These are phyloP conservation scores for Cyclotella atomus DNA, from an alignment of 108 stramenopile genomes.

Conservation along the genomic window DNA sequence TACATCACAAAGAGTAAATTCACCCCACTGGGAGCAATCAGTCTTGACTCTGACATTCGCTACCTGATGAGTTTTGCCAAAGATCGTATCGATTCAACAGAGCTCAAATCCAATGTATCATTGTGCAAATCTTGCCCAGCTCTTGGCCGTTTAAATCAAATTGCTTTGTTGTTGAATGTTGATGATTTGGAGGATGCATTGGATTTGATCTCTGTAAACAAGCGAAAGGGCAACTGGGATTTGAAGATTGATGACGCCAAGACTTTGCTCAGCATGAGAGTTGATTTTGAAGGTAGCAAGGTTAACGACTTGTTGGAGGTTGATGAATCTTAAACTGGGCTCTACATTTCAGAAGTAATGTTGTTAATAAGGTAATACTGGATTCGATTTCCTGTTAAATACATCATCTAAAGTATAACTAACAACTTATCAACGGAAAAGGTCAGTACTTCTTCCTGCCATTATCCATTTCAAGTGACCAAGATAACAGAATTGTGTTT, in stretches of 20 bases:
- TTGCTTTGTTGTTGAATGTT: slow-evolving; percentile 76
- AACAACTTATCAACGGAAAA: background rate
- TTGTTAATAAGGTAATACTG: too few species aligned
- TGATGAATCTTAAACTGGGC: slow-evolving; percentile 23
- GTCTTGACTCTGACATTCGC: slow-evolving; percentile 84
- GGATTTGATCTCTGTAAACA: slow-evolving; percentile 78
- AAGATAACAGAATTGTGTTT: background rate
- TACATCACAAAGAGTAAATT: slow-evolving; percentile 56
- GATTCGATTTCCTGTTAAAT: too few species aligned
- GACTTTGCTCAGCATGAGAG: slow-evolving; percentile 64
- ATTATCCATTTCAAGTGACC: background rate
- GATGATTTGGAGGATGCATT: slow-evolving; percentile 88
- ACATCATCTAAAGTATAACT: background rate
- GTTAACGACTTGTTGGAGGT: slow-evolving; percentile 72
- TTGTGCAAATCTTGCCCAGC: slow-evolving; percentile 71
- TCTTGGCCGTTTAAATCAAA: slow-evolving; percentile 77
- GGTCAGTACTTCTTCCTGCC: background rate
- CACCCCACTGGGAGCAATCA: slow-evolving; percentile 79
- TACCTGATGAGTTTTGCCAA: slow-evolving; percentile 77
- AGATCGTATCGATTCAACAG: slow-evolving; percentile 62
- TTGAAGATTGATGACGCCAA: slow-evolving; percentile 82
- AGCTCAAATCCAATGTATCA: slow-evolving; percentile 66
- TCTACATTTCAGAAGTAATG: too few species aligned
- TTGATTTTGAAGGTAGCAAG: slow-evolving; percentile 76
- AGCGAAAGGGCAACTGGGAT: slow-evolving; percentile 87